A percentile compares a stretch with the other conserved stretches of the same genome.
Conservation (phyloP, 768 basidiomycete species). For the Astraeus odoratus region DNA sequence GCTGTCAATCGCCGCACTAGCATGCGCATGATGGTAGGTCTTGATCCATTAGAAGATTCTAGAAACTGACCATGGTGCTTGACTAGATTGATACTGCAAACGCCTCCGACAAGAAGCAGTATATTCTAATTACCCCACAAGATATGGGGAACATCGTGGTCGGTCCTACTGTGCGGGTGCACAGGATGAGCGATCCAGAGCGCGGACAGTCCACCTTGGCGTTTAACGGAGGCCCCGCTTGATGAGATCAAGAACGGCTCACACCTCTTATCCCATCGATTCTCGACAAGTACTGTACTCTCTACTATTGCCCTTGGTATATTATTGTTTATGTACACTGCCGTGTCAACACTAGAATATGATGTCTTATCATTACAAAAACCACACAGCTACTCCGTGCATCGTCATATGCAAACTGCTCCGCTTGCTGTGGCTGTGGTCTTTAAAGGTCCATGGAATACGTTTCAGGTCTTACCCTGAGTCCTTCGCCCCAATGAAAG, state of each 20-base stretch:
- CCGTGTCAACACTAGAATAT: neutral
- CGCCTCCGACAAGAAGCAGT: slow-evolving; percentile 82
- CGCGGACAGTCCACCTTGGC: slow-evolving; percentile 50
- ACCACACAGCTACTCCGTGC: too few relatives aligned
- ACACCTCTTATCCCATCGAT: neutral
- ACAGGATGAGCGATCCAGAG: slow-evolving; percentile 74
- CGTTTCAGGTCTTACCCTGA: neutral
- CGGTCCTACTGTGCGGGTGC: slow-evolving; percentile 65
- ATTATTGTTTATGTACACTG: slow-evolving; percentile 1
- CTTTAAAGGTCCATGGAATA: too few relatives aligned
- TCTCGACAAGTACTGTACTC: slow-evolving; percentile 1
- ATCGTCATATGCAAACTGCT: too few relatives aligned
- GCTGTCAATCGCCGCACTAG: slow-evolving; percentile 86
- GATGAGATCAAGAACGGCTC: neutral
- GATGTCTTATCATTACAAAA: neutral
- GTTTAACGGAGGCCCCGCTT: slow-evolving; percentile 17
- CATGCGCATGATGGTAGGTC: slow-evolving; percentile 88
- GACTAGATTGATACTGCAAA: slow-evolving; percentile 83
- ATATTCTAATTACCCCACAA: slow-evolving; percentile 93
- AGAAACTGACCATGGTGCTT: slow-evolving; percentile 5
- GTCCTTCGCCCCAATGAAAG: slow-evolving; percentile 4
- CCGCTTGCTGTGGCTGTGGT: too few relatives aligned
- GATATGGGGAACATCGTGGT: slow-evolving; percentile 72
- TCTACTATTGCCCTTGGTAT: slow-evolving; percentile 4
- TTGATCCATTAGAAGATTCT: neutral